Evolutionary conservation across 164 flowering plant genomes (phyloP).

Genomic region (Houttuynia cordata): DNA sequence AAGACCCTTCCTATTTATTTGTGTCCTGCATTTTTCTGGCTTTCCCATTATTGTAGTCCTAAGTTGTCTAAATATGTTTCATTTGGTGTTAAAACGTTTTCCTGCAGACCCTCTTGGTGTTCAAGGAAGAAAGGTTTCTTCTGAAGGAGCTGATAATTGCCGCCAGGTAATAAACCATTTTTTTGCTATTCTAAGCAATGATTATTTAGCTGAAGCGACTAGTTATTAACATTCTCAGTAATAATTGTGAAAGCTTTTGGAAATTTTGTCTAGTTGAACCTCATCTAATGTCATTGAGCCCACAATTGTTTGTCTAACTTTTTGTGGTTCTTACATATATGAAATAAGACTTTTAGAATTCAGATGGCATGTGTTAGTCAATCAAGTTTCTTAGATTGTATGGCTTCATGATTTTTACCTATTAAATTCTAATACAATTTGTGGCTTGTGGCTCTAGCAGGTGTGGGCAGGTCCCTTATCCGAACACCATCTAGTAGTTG

Average conservation of each 20-base stretch:
- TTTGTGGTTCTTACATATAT: too few relatives aligned
- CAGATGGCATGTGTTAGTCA: too few relatives aligned
- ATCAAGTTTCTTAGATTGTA: background rate
- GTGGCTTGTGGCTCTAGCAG: slow-evolving; percentile 18
- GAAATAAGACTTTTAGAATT: too few relatives aligned
- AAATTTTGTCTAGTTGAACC: too few relatives aligned
- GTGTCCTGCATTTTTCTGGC: too few relatives aligned
- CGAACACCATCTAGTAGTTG: slow-evolving; percentile 54
- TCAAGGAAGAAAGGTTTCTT: slow-evolving; percentile 75
- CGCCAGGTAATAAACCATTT: slow-evolving; percentile 36
- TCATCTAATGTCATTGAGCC: too few relatives aligned
- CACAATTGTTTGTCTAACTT: too few relatives aligned
- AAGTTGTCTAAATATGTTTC: too few relatives aligned
- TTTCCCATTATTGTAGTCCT: too few relatives aligned
- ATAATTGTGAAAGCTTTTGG: too few relatives aligned
- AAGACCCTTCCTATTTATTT: too few relatives aligned
- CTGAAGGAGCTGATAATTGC: slow-evolving; percentile 51
- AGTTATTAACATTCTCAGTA: background rate
- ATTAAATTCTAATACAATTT: background rate
- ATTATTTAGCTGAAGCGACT: background rate
- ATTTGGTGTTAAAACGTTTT: too few relatives aligned
- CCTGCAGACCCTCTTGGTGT: slow-evolving; percentile 77
- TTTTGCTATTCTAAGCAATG: background rate
- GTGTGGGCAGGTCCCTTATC: slow-evolving; percentile 96
- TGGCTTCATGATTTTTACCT: background rate